Percentiles rank a stretch among this genome's conserved stretches.
Conservation (phyloP, 805 yeast species). For the Dipodascopsis tothii region DNA sequence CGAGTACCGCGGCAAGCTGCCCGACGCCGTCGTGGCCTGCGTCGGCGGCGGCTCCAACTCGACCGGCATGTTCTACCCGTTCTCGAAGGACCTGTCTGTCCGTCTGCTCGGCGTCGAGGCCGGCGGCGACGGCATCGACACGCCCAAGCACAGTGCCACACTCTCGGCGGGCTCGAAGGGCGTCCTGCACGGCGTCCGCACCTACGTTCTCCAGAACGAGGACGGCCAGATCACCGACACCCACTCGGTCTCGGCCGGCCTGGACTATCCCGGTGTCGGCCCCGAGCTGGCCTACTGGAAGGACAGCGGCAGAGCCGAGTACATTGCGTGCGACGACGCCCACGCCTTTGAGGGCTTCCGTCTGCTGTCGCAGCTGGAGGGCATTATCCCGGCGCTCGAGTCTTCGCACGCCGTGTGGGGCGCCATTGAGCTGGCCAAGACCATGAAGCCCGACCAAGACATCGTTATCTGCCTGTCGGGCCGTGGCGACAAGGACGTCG, state of each 20-base stretch:
- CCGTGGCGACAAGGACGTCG: slow-evolving; percentile 98
- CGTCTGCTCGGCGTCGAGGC: slow-evolving; percentile 92
- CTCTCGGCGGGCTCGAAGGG: slow-evolving; percentile 93
- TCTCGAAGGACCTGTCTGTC: slow-evolving; percentile 72
- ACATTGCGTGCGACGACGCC: slow-evolving; percentile 90
- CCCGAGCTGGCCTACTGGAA: slow-evolving; percentile 97
- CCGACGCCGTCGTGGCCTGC: slow-evolving; percentile 94
- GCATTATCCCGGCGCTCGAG: slow-evolving; percentile 97
- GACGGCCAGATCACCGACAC: slow-evolving; percentile 98
- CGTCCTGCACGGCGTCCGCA: slow-evolving; percentile 95
- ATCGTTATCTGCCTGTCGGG: slow-evolving; percentile 88
- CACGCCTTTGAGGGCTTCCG: slow-evolving; percentile 89
- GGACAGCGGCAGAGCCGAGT: slow-evolving; percentile 83
- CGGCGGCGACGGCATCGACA: slow-evolving; percentile 89
- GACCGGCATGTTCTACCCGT: slow-evolving; percentile 91
- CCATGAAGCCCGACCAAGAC: slow-evolving; percentile 68
- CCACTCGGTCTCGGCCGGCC: slow-evolving; percentile 95
- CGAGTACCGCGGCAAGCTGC: slow-evolving; percentile 73
- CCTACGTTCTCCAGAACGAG: slow-evolving; percentile 79
- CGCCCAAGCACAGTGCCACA: slow-evolving; percentile 88
- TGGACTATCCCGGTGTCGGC: slow-evolving; percentile 99
- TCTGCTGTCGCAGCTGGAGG: slow-evolving; percentile 83
- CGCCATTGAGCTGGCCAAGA: slow-evolving; percentile 80
- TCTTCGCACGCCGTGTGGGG: slow-evolving; percentile 95
- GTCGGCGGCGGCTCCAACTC: slow-evolving; percentile 99